Percentiles rank a stretch among this genome's conserved stretches.
phyloP scores from a whole-genome alignment of 2,329 filamentous ascomycete genomes.

The Tolypocladium nubicola region DNA sequence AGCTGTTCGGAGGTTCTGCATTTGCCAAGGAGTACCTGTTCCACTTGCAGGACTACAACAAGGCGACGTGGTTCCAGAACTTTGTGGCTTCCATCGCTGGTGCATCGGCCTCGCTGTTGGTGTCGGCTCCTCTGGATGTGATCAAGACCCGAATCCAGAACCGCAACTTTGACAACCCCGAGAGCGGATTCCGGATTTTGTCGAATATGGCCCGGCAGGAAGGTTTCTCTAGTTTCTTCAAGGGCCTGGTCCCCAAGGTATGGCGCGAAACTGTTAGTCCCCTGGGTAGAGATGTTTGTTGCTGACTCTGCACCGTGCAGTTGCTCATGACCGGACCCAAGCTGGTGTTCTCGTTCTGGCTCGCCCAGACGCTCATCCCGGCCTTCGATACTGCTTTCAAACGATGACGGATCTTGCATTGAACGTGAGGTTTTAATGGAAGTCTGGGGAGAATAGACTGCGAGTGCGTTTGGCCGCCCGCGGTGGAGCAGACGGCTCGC shows the following conservation, averaged over 20 bases:
- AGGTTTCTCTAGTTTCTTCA: slow-evolving; percentile 84
- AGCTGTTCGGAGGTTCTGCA: slow-evolving; percentile 94
- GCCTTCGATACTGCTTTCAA: slow-evolving; percentile 56
- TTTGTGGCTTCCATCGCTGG: slow-evolving; percentile 93
- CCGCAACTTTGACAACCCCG: slow-evolving; percentile 95
- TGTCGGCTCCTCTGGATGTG: slow-evolving; percentile 92
- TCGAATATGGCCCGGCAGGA: slow-evolving; percentile 90
- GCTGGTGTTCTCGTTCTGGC: slow-evolving; percentile 99
- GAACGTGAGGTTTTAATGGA: not conserved
- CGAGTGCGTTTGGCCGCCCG: not conserved
- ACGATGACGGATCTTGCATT: slow-evolving; percentile 17
- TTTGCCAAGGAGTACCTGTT: slow-evolving; percentile 97
- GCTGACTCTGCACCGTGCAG: slow-evolving; percentile 24
- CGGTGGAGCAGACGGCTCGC: slow-evolving; percentile 1
- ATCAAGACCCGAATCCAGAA: slow-evolving; percentile 99
- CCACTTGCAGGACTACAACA: slow-evolving; percentile 86
- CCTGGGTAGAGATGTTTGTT: slow-evolving; percentile 4
- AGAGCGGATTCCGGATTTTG: slow-evolving; percentile 85
- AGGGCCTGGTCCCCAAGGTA: slow-evolving; percentile 87
- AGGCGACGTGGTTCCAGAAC: slow-evolving; percentile 88
- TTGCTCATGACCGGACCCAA: slow-evolving; percentile 98
- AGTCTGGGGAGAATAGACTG: not conserved
- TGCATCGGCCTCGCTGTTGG: slow-evolving; percentile 87
- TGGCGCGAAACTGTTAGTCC: slow-evolving; percentile 1
- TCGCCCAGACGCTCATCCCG: slow-evolving; percentile 95